Evolutionary conservation across 2,329 filamentous ascomycete species (phyloP).

Genomic region (Arachnopeziza araneosa): DNA sequence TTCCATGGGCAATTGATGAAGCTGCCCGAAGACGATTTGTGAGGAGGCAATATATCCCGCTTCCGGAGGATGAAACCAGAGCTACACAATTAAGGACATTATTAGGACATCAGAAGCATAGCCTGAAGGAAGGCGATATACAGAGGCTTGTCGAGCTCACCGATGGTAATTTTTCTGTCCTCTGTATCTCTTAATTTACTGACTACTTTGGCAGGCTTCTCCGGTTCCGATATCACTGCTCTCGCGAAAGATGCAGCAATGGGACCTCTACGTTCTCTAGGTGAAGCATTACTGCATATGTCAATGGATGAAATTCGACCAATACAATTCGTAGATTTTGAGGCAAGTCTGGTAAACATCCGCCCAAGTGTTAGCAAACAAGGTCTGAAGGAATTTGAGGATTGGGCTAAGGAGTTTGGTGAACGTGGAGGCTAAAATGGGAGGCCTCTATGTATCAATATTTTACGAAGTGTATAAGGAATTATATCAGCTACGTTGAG

Average conservation of each 20-base stretch:
- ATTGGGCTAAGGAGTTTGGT: slow-evolving; percentile 91
- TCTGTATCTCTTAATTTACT: not conserved
- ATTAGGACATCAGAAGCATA: slow-evolving; percentile 71
- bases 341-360: slow-evolving; percentile 77
- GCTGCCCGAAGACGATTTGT: slow-evolving; percentile 88
- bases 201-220: slow-evolving; percentile 64
- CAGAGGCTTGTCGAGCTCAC: slow-evolving; percentile 70
- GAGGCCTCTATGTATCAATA: not conserved
- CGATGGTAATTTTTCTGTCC: slow-evolving; percentile 39
- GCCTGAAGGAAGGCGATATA: slow-evolving; percentile 65
- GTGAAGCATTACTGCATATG: slow-evolving; percentile 84
- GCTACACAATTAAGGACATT: slow-evolving; percentile 73
- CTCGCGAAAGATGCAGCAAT: slow-evolving; percentile 97
- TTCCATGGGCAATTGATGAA: slow-evolving; percentile 97
- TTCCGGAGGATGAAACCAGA: slow-evolving; percentile 80
- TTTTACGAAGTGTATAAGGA: not conserved
- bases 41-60: slow-evolving; percentile 87
- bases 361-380: slow-evolving; percentile 82
- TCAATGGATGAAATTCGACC: slow-evolving; percentile 91
- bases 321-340: slow-evolving; percentile 77
- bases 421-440: slow-evolving; percentile 69
- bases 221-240: slow-evolving; percentile 92
- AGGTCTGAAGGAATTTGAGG: slow-evolving; percentile 83
- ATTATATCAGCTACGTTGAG: not conserved
- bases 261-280: slow-evolving; percentile 85